Percentiles rank a stretch among this genome's conserved stretches.
These are phyloP conservation scores for Backusella luteola DNA, from an alignment of 192 early-diverging fungal genomes.

Conservation along the genomic window DNA sequence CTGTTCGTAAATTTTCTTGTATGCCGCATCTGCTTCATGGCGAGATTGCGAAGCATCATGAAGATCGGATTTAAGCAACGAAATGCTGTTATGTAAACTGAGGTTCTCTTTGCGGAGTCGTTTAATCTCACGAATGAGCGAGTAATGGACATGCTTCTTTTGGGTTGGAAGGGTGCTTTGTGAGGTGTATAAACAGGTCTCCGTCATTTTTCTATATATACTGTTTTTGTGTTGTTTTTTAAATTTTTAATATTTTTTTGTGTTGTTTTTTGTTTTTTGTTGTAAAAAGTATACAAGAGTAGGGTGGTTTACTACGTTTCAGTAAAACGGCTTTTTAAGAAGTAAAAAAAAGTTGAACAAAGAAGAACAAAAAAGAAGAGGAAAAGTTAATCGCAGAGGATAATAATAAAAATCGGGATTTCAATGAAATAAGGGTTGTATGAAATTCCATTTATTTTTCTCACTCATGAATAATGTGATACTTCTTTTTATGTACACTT, in stretches of 20 bases:
- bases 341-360: neutral
- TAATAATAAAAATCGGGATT: neutral
- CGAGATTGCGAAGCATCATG: slow-evolving; percentile 23
- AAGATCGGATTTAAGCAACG: slow-evolving; percentile 26
- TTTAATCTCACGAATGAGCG: slow-evolving; percentile 30
- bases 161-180: neutral
- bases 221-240: neutral
- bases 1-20: slow-evolving; percentile 23
- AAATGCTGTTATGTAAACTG: slow-evolving; percentile 15
- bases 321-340: neutral
- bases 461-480: neutral
- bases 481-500: neutral
- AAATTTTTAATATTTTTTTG: neutral
- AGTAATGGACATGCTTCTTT: slow-evolving; percentile 11
- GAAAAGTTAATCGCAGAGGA: neutral
- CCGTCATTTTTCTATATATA: neutral
- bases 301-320: neutral
- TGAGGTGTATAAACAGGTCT: neutral
- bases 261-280: neutral
- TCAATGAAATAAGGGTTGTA: neutral
- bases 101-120: slow-evolving; percentile 32
- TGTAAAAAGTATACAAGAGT: neutral
- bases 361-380: neutral
- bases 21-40: slow-evolving; percentile 19
- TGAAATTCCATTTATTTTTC: neutral